Evolutionary conservation across 441 rosid species (phyloP), one percentile per base, ranked within the genome.

Genomic region (Croton laevigatus): DNA sequence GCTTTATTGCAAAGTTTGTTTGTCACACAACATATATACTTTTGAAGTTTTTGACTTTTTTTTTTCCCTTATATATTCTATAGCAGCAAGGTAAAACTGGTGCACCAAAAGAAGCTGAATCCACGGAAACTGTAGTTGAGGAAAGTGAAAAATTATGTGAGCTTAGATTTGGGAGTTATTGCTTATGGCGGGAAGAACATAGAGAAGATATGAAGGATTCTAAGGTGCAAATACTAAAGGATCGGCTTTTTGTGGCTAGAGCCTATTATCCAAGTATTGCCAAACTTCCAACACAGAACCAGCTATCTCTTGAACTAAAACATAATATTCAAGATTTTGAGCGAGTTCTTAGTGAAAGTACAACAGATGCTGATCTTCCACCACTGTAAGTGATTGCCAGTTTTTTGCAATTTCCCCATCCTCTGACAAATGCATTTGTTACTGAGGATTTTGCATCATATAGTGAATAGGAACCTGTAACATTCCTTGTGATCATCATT

Each of bases 231-330:
- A 90, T 82, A 82, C 79, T 94, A 80, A 94, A 91, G 83, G 98
- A 91, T 77, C 84, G 75, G 77, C 95, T 94, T 73, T 95, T 95
- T 76, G 93, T 87, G 62, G 97, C 97, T 73, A 86, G 99, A 80
- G 89, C 99, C 77, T 95, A 95, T 81, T 95, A 79, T 80, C 98
- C 99, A 42, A 95, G 81, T 67, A 85, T 94, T 79, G 98, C 99
- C 59, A 95, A 95, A 77, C 87, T 91, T 79, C 95, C 91, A 75
- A 77, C 86, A 62, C 91, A 89, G 74, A 84, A 70, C 78, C 83
- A 81, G 76, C 81, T 95, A 72, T 78, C 97, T 69, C 88, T 76
- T 68, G 98, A 88, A 81, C 46, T 95, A 83, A 91, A 66, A 81
- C 96, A 86, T 79, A 92, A 85, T 78, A 95, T 95, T 80, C 99